Evolutionary conservation across 1,139 yeast genomes (phyloP).

Genomic region (Hyphopichia khmerensis): DNA sequence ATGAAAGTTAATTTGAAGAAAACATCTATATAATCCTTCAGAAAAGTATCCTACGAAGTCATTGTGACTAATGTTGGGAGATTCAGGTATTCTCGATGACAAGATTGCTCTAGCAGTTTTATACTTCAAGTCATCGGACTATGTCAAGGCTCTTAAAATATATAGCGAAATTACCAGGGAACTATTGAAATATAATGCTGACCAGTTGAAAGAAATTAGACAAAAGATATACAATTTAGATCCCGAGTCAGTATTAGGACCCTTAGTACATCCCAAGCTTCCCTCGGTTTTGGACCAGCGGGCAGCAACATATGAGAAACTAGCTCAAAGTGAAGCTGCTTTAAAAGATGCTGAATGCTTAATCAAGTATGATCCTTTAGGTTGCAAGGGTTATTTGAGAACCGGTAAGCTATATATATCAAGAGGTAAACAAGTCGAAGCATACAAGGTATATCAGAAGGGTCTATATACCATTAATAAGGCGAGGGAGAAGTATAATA

Average conservation of each 20-base stretch:
- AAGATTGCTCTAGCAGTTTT: conserved; percentile 31
- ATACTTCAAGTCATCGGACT: conserved; percentile 31
- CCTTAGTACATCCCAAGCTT: conserved; percentile 25
- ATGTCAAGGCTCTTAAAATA: conserved; percentile 23
- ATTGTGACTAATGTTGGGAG: neutral
- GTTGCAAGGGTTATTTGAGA: conserved; percentile 61
- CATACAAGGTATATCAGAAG: conserved; percentile 39
- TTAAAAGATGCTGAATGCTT: conserved; percentile 44
- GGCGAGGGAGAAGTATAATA: conserved; percentile 21
- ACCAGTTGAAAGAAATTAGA: conserved; percentile 18
- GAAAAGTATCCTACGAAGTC: too few relatives aligned
- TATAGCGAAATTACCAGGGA: conserved; percentile 19
- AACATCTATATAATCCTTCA: too few relatives aligned
- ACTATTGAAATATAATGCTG: conserved; percentile 13
- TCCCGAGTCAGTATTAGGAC: conserved; percentile 29
- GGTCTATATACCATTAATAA: conserved; percentile 39
- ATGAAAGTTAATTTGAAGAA: too few relatives aligned
- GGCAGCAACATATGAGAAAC: conserved; percentile 59
- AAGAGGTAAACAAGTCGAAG: conserved; percentile 33
- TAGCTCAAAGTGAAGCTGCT: conserved; percentile 40
- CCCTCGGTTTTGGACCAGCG: conserved; percentile 44
- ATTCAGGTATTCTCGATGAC: conserved; percentile 21
- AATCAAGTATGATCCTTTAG: conserved; percentile 49
- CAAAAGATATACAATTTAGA: conserved; percentile 15
- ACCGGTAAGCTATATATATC: conserved; percentile 43